Base-by-base conservation (phyloP, 139 green algal genomes). In the Chlamydomonas sp. region DNA sequence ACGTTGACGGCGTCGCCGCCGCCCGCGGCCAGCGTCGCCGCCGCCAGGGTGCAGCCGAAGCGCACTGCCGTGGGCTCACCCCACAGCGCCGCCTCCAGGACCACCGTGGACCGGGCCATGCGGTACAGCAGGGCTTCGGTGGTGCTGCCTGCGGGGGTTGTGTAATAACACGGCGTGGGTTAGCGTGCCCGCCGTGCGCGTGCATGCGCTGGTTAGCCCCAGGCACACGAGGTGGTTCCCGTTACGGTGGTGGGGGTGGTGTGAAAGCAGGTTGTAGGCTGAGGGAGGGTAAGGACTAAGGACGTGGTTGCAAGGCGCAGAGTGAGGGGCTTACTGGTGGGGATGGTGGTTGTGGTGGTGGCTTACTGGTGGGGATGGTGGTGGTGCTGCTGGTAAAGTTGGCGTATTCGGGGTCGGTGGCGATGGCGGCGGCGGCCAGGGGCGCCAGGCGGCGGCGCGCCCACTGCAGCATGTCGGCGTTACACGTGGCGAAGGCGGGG, bases 71-170 rank as follows among this genome's bases (percentile, higher is more conserved):
- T 71, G 1, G 82, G 1, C 18, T 86, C 82, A n/a, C 82, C 82
- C 82, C 69, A 86, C 71, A 86, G 60, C 20, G 82, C 82, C 20
- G 82, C 82, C 82, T 86, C 82, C 60, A 61, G 72, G 5, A 86
- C 12, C 17, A 86, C 3, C 61, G n/a, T 73, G 60, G 60, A 72
- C 9, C 63, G 17, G 60, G 82, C 60, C 71, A 86, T 14, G 31
- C 82, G 82, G 60, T 80, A 61, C 71, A 79, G 71, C 71, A 73
- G 79, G 71, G 17, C 0, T 10, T 86, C 82, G 18, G 81, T 79
- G 67, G 18, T 2, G 69, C 59, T 63, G 81, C 17, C 77, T 81
- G 77, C 9, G 60, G 2, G 61, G 5, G 4, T 7, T 59, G 14
- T 59, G 15, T 4, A 15, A 49, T 49, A 49, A 49, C 31, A 49